Base-by-base conservation (phyloP, 2,329 filamentous ascomycete species). In the Tolypocladium amazonense region DNA sequence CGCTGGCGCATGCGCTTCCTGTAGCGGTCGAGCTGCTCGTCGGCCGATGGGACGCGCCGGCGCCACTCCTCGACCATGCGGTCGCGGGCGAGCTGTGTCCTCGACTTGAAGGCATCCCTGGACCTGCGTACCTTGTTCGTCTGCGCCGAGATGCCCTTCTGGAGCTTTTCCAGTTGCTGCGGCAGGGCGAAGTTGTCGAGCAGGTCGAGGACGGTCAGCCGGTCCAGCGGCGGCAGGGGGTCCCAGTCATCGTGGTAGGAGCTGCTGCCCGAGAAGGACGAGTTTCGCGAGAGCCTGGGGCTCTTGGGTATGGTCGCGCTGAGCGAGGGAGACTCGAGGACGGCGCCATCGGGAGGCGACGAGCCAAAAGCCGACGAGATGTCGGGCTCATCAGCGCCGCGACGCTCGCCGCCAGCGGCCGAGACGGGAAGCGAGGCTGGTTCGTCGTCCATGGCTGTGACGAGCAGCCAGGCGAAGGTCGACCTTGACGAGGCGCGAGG, bases 51-150 rank as follows among this genome's bases (percentile, higher is more conserved):
- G 12, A 95, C 85, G 45, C 92, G 85, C 59, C 89, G 88, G 61
- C 90, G 86, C 91, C 90, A 96, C 77, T 97, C 90, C 65, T 95
- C 92, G 30, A 97, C 88, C 69, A 97, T 91, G 62, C 89, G 88
- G 65, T 95, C 88, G 69, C 88, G 90, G n/a, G 93, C 92, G 66
- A 85, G 84, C 68, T 88, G 81, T 56, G 92, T 88, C 64, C 83
- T 87, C 25, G 85, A 86, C 72, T 90, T 90, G 62, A 96, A 75
- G 61, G 85, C 91, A 71, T 94, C 88, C 67, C 89, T 85, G 62
- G 94, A 93, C 69, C 86, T 86, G 63, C 87, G 87, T 38, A 97
- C 88, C 73, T 90, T 94, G 66, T 94, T 87, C 4, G 87, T 93
- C 74, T 97, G 92, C 6, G 86, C 84, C 35, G 88, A 88, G 61